phyloP scores from a whole-genome alignment of 805 yeast genomes.

The Wickerhamiella hasegawae region DNA sequence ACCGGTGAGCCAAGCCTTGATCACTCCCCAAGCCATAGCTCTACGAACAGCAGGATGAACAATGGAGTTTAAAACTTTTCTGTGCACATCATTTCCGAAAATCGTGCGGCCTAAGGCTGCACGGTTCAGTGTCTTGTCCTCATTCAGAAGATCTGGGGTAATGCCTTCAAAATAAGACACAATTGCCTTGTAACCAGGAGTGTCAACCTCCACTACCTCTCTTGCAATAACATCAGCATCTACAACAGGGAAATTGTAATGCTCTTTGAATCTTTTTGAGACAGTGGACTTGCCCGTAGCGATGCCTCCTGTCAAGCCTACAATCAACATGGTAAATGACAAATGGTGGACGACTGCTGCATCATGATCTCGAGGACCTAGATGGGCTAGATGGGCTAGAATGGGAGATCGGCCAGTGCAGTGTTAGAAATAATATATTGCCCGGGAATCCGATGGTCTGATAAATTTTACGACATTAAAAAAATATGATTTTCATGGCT shows the following conservation, averaged over 20 bases:
- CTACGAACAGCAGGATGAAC: constrained; percentile 78
- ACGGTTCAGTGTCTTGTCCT: constrained; percentile 45
- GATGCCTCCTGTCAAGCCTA: constrained; percentile 96
- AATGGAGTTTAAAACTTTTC: constrained; percentile 48
- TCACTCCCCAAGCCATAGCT: constrained; percentile 42
- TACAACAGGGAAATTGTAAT: constrained; percentile 41
- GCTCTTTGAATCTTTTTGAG: constrained; percentile 37
- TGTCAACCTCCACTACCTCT: constrained; percentile 71
- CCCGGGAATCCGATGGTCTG: too few relatives aligned
- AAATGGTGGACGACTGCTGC: too few relatives aligned
- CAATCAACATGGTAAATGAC: constrained; percentile 46
- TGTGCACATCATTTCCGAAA: constrained; percentile 47
- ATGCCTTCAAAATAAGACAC: constrained; percentile 40
- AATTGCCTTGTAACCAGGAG: constrained; percentile 49
- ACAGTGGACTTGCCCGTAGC: constrained; percentile 96
- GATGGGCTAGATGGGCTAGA: too few relatives aligned
- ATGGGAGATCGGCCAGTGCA: too few relatives aligned
- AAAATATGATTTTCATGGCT: too few relatives aligned
- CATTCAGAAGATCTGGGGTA: constrained; percentile 31
- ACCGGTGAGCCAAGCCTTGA: constrained; percentile 41
- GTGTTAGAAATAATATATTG: too few relatives aligned
- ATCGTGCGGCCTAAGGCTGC: constrained; percentile 63
- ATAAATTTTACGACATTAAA: too few relatives aligned
- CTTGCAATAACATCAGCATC: constrained; percentile 90
- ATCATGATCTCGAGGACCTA: too few relatives aligned